Evolutionary conservation across 306 rosid genomes (phyloP).

Genomic region (Gleditsia sinensis): DNA sequence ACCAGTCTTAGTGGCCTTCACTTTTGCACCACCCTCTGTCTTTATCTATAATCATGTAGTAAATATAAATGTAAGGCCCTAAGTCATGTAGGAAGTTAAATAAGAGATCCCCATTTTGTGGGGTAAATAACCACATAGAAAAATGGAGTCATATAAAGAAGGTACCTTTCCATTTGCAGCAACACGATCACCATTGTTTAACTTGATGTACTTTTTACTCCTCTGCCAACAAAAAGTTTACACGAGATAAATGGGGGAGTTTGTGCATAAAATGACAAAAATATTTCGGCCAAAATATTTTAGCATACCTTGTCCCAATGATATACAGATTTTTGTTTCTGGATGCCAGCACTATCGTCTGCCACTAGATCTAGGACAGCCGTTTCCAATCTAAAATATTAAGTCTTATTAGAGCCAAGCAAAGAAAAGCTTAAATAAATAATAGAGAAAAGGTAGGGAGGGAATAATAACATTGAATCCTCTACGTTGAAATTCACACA

Average conservation of each 20-base stretch:
- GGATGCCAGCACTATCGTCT: conserved; percentile 79
- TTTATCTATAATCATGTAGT: conserved; percentile 53
- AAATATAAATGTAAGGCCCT: conserved; percentile 19
- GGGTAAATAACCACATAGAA: not conserved
- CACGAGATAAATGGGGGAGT: conserved; percentile 18
- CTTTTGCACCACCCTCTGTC: conserved; percentile 93
- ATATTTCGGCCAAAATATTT: conserved; percentile 12
- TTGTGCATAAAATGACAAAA: not conserved
- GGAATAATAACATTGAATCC: conserved; percentile 20
- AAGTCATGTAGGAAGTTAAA: conserved; percentile 1
- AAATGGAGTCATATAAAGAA: not conserved
- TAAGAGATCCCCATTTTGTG: conserved; percentile 4
- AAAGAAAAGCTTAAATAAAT: not conserved
- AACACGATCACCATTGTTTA: conserved; percentile 84
- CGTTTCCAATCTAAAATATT: conserved; percentile 67
- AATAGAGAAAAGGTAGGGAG: not conserved
- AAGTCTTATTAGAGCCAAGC: conserved; percentile 34
- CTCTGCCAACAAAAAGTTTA: conserved; percentile 61
- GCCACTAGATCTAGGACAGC: conserved; percentile 93
- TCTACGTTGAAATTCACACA: conserved; percentile 20
- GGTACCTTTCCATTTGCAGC: conserved; percentile 94
- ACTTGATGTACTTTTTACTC: conserved; percentile 84
- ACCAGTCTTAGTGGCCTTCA: conserved; percentile 78
- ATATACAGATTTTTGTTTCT: conserved; percentile 79
- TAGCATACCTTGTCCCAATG: conserved; percentile 91